Evolutionary conservation across 164 flowering plant species (phyloP).

Genomic region (Brasenia schreberi): DNA sequence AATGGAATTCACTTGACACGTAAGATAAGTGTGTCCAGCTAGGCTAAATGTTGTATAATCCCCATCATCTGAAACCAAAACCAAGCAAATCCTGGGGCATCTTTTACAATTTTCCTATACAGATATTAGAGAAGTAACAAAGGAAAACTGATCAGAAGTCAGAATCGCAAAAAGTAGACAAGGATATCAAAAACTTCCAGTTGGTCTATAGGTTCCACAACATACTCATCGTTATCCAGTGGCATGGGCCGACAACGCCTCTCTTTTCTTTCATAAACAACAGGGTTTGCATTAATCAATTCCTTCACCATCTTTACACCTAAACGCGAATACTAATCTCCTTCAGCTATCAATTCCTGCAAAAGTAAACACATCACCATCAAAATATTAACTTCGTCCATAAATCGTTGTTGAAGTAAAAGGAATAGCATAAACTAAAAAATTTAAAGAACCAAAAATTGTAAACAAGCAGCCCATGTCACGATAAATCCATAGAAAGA

Average conservation of each 20-base stretch:
- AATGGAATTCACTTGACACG: too few species aligned
- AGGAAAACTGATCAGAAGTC: neutral
- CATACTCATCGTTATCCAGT: conserved; percentile 33
- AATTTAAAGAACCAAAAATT: too few species aligned
- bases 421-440: too few species aligned
- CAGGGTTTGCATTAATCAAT: conserved; percentile 73
- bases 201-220: conserved; percentile 61
- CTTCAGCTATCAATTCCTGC: neutral
- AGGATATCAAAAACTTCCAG: conserved; percentile 93
- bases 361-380: neutral
- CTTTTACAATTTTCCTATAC: too few species aligned
- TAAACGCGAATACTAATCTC: neutral
- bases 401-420: too few species aligned
- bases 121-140: too few species aligned
- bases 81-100: too few species aligned
- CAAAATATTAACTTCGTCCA: neutral
- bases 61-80: too few species aligned
- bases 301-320: conserved; percentile 35
- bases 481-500: too few species aligned
- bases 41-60: too few species aligned
- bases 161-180: neutral
- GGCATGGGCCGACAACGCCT: conserved; percentile 29
- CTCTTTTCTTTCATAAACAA: conserved; percentile 62
- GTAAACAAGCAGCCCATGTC: too few species aligned
- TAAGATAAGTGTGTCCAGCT: too few species aligned